Evolutionary conservation across 2,329 filamentous ascomycete genomes (phyloP).

Genomic region (Ophiostoma novo-ulmi): DNA sequence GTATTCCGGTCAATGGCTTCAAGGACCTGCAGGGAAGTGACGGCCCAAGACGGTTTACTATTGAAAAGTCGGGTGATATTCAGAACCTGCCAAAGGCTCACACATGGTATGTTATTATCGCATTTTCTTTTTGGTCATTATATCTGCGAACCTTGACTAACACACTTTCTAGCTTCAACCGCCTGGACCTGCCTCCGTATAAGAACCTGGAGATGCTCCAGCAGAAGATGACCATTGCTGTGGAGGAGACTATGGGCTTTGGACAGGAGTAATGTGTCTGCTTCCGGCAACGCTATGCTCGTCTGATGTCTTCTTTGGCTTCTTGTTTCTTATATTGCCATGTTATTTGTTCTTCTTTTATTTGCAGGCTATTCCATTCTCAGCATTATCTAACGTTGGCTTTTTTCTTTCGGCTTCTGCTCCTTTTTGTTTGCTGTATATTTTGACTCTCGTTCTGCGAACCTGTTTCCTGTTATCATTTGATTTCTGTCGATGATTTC

Average conservation of each 20-base stretch:
- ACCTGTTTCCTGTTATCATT: background rate
- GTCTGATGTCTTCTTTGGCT: background rate
- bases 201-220: conserved; percentile 81
- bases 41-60: conserved; percentile 90
- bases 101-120: conserved; percentile 70
- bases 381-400: conserved; percentile 14
- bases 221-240: conserved; percentile 88
- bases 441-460: background rate
- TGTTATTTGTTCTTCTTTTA: background rate
- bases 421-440: background rate
- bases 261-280: conserved; percentile 76
- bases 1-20: conserved; percentile 98
- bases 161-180: conserved; percentile 70
- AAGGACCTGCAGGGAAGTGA: conserved; percentile 98
- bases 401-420: conserved; percentile 1
- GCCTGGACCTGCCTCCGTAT: conserved; percentile 89
- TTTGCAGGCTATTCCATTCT: background rate
- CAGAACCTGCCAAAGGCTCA: conserved; percentile 92
- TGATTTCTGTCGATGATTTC: background rate
- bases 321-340: background rate
- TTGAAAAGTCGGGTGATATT: conserved; percentile 93
- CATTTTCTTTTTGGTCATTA: conserved; percentile 1
- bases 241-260: conserved; percentile 98
- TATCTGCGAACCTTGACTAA: conserved; percentile 29
- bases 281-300: background rate